phyloP scores from a whole-genome alignment of 163 green algal species.

The Picocystis sp. region DNA sequence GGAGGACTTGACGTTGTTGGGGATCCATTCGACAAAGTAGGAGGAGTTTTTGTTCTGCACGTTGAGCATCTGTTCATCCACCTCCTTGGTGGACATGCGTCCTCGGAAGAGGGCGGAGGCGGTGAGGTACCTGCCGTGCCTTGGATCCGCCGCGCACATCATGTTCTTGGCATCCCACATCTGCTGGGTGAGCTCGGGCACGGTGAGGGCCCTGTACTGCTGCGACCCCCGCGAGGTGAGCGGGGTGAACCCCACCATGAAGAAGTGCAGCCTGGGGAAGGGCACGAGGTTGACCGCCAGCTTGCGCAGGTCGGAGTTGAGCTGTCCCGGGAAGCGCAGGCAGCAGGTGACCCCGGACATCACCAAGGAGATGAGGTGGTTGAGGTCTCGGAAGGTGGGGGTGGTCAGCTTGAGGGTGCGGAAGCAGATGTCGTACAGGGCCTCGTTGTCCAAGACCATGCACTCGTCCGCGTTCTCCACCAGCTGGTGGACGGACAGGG shows the following conservation, averaged over 20 bases:
- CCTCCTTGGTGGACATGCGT: constrained; percentile 66
- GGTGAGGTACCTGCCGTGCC: constrained; percentile 91
- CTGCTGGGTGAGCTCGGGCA: constrained; percentile 86
- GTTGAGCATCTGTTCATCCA: constrained; percentile 77
- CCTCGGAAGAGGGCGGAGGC: constrained; percentile 90
- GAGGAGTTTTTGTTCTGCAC: constrained; percentile 99
- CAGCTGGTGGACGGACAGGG: constrained; percentile 86
- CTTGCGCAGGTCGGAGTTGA: constrained; percentile 92
- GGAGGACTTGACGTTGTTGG: constrained; percentile 97
- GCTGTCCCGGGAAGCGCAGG: constrained; percentile 88
- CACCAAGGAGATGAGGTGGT: constrained; percentile 95
- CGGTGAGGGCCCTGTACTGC: constrained; percentile 79
- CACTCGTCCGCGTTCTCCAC: constrained; percentile 94
- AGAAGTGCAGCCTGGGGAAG: constrained; percentile 94
- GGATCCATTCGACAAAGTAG: constrained; percentile 99
- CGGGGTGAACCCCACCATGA: constrained; percentile 91
- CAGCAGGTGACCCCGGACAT: constrained; percentile 98
- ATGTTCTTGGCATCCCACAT: constrained; percentile 22
- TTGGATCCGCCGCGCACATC: constrained; percentile 56
- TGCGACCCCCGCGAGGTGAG: constrained; percentile 84
- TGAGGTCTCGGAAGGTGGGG: constrained; percentile 94
- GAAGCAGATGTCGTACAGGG: constrained; percentile 99
- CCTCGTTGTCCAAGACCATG: constrained; percentile 93
- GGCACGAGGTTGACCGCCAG: constrained; percentile 92
- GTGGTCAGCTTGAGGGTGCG: constrained; percentile 97